phyloP scores from a whole-genome alignment of 164 flowering plant genomes.

The Houttuynia cordata region DNA sequence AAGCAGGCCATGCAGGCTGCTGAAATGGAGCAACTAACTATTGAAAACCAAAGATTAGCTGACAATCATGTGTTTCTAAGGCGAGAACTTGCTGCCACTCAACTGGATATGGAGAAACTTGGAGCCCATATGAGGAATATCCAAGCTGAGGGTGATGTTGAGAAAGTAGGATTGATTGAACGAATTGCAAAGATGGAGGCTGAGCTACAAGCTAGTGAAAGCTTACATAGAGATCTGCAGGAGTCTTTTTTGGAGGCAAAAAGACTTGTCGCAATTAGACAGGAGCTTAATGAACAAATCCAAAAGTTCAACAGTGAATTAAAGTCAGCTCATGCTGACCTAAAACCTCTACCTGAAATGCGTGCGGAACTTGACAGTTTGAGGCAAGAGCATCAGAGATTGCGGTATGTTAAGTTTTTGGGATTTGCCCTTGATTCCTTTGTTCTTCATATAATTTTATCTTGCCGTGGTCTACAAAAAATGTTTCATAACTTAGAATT shows the following conservation, averaged over 20 bases:
- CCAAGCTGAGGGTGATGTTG: conserved; percentile 72
- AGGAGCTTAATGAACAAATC: conserved; percentile 44
- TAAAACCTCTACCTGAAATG: conserved; percentile 42
- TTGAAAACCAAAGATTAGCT: conserved; percentile 65
- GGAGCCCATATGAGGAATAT: conserved; percentile 57
- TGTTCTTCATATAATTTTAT: too few relatives aligned
- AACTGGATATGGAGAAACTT: conserved; percentile 43
- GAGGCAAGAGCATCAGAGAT: conserved; percentile 53
- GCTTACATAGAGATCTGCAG: conserved; percentile 46
- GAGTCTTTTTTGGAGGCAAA: conserved; percentile 68
- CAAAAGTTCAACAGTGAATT: conserved; percentile 41
- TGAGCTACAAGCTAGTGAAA: conserved; percentile 48
- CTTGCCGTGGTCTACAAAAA: too few relatives aligned
- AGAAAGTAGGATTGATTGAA: conserved; percentile 52
- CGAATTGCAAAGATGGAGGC: conserved; percentile 64
- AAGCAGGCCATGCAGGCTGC: conserved; percentile 47
- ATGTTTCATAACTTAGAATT: too few relatives aligned
- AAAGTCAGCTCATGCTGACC: conserved; percentile 36
- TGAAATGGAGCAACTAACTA: conserved; percentile 51
- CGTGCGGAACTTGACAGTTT: conserved; percentile 49
- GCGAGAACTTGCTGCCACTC: conserved; percentile 46
- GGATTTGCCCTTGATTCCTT: neutral
- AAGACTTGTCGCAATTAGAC: conserved; percentile 29
- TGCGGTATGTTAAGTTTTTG: conserved; percentile 45
- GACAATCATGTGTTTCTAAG: conserved; percentile 38